These are phyloP conservation scores for Chernovozyma aurita DNA, from an alignment of 1,139 yeast species.

Conservation along the genomic window DNA sequence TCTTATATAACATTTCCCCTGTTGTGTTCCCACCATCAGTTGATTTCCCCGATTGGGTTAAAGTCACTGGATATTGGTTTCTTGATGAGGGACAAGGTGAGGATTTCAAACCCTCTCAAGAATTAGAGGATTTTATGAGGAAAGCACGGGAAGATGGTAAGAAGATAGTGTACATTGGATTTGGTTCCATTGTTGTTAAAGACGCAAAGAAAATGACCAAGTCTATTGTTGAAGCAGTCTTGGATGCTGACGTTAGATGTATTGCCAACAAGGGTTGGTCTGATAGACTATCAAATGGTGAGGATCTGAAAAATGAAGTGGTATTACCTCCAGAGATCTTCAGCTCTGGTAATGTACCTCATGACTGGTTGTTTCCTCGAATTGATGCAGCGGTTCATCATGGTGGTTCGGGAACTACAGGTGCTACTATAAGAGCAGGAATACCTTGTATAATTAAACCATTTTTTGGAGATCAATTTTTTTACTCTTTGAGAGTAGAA, in stretches of 20 bases:
- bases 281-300: constrained; percentile 49
- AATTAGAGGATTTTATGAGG: constrained; percentile 56
- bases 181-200: constrained; percentile 90
- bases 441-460: constrained; percentile 89
- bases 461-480: constrained; percentile 94
- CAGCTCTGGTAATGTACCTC: constrained; percentile 74
- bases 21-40: constrained; percentile 86
- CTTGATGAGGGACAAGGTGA: constrained; percentile 61
- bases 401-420: constrained; percentile 97
- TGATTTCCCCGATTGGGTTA: constrained; percentile 92
- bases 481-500: constrained; percentile 81
- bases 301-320: constrained; percentile 7
- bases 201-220: constrained; percentile 74
- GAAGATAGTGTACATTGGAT: constrained; percentile 85
- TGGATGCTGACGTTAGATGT: constrained; percentile 77
- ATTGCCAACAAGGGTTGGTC: constrained; percentile 95
- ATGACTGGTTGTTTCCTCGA: constrained; percentile 88
- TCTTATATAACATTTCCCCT: constrained; percentile 84
- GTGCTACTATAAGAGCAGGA: constrained; percentile 84
- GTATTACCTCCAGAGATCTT: constrained; percentile 67
- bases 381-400: constrained; percentile 95
- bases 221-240: constrained; percentile 75
- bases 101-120: constrained; percentile 62
- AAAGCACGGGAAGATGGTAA: constrained; percentile 57
- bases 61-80: constrained; percentile 95